Evolutionary conservation across 768 basidiomycete species (phyloP), one percentile per base, ranked within the genome.

Genomic region (Pleurotus salmoneostramineus): DNA sequence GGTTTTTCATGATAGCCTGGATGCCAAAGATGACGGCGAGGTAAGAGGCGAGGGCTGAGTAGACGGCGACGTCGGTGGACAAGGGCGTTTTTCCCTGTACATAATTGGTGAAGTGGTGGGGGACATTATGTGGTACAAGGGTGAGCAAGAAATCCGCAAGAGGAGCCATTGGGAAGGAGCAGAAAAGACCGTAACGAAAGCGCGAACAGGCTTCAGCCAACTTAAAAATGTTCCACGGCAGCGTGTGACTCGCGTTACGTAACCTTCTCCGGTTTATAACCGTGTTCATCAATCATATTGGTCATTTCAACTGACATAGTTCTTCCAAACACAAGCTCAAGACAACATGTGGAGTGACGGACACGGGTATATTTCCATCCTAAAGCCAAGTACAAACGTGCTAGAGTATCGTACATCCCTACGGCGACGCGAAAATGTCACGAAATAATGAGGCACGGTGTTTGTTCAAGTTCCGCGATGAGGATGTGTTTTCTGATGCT

Each of bases 1-100:
- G 79, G 69, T 82, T 83, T 79, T 82, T 90, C 95, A 98, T 97
- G 65, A 91, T 69, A 63, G 84, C 85, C 68, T 87, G 86, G 36
- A 89, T 82, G 62, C 89, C 84, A 68, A 98, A 98, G 68, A 99
- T 87, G 77, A 88, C 75, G 72, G 83, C 86, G 64, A 99, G 85
- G 79, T 99, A 99, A 57, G 82, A 80, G 33, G 72, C 81, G 61
- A 99, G 82, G 11, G 89, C 75, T 33, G 81, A 74, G 34, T 83
- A 68, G 56, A 98, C 96, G 62, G 81, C 80, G 58, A 84, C 80
- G 72, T 77, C 87, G 65, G 93, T 96, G 33, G 91, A 93, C 57
- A 98, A 71, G 10, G 95, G 95, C 0, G 92, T 89, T 63, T 78
- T 71, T 50, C 91, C 93, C 32, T 77, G 78, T 62, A 91, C 81